phyloP scores from a whole-genome alignment of 73 alveolate genomes.

The Uronychia binucleata region DNA sequence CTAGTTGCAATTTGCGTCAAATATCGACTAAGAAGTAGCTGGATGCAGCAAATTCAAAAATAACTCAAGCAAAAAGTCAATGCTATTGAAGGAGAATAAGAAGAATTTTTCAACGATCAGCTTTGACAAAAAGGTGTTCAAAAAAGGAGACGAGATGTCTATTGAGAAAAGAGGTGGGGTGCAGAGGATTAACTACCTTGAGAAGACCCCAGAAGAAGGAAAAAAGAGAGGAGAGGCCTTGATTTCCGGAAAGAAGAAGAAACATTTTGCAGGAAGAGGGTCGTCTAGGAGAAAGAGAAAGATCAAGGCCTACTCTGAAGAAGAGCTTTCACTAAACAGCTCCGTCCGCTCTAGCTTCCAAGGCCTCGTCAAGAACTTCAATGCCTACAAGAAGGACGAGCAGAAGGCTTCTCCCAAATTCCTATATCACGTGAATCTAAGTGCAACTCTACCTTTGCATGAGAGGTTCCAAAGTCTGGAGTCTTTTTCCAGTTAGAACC shows the following conservation, averaged over 20 bases:
- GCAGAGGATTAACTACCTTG: background rate
- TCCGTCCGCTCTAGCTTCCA: background rate
- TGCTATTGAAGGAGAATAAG: no score
- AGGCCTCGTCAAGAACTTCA: background rate
- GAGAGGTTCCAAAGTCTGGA: background rate
- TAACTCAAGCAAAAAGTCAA: no score
- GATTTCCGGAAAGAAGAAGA: background rate
- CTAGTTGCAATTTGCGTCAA: no score
- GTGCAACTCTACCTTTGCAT: background rate
- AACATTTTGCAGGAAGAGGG: background rate
- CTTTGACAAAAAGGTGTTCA: no score
- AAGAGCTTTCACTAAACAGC: background rate
- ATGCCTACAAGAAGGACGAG: background rate
- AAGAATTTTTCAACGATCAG: no score
- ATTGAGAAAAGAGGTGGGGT: no score
- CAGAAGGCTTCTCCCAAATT: background rate
- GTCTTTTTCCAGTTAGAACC: no score
- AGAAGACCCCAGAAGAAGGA: background rate
- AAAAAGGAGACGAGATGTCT: no score
- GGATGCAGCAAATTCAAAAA: no score
- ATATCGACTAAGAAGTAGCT: no score
- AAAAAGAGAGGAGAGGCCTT: background rate
- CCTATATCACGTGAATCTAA: background rate
- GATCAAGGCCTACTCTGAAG: background rate
- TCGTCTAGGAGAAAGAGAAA: background rate